A percentile compares a stretch with the other conserved stretches of the same genome.
phyloP scores from a whole-genome alignment of 1,284 basidiomycete genomes.

The Apiotrichum gracile region DNA sequence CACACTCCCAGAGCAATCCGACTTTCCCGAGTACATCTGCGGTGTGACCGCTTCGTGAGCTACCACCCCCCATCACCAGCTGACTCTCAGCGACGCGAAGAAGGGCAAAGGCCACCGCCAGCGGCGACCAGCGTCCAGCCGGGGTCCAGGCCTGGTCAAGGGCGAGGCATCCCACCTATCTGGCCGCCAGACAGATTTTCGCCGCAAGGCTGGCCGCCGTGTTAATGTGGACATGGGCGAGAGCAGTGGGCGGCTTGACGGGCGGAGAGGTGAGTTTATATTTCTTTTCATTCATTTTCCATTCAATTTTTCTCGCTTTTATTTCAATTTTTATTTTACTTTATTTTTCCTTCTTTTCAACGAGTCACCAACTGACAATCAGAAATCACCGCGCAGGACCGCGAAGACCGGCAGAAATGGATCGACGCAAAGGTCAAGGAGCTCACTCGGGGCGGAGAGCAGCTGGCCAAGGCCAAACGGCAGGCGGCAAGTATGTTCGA shows the following conservation, averaged over 20 bases:
- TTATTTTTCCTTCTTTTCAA: no score
- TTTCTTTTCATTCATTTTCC: no score
- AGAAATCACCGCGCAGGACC: slow-evolving; percentile 40
- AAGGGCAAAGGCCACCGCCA: slow-evolving; percentile 20
- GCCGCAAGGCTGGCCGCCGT: slow-evolving; percentile 29
- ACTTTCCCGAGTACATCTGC: slow-evolving; percentile 44
- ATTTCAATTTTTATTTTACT: no score
- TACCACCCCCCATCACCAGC: background rate
- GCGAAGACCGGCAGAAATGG: slow-evolving; percentile 23
- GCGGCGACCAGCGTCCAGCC: slow-evolving; percentile 23
- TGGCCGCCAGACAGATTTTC: slow-evolving; percentile 39
- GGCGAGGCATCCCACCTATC: slow-evolving; percentile 39
- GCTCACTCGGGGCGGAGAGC: slow-evolving; percentile 19
- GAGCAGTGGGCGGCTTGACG: slow-evolving; percentile 31
- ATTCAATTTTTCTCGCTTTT: no score
- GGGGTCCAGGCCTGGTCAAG: slow-evolving; percentile 29
- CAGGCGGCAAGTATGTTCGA: slow-evolving; percentile 30
- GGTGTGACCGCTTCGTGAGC: slow-evolving; percentile 38
- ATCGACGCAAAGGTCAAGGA: slow-evolving; percentile 19
- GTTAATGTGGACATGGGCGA: slow-evolving; percentile 40
- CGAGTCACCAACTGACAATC: background rate
- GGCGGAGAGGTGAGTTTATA: slow-evolving; percentile 23
- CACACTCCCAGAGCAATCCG: slow-evolving; percentile 20
- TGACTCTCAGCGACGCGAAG: slow-evolving; percentile 26
- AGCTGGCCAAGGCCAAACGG: slow-evolving; percentile 24